Base-by-base conservation (phyloP, 2,329 filamentous ascomycete genomes). In the Capronia americana region DNA sequence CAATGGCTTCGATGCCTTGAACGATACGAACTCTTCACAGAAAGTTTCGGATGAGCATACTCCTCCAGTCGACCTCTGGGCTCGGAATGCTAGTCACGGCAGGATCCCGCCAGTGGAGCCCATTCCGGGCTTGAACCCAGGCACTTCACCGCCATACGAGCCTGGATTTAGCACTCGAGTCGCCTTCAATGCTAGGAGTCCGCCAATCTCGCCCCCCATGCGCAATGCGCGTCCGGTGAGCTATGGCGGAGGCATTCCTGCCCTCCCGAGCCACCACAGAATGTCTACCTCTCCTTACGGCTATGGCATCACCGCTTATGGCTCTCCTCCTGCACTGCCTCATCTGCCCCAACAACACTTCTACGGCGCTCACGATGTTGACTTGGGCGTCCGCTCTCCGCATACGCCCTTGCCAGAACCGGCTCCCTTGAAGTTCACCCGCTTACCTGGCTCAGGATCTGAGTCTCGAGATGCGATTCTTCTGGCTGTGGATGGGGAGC, bases 341-440 rank as follows among this genome's bases (percentile, higher is more conserved):
- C 91, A 93, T 75, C 86, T 92, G 66, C 85, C 88, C 1, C 91
- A 93, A 76, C 79, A 90, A 20, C 91, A 93, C 78, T 94, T 91
- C 77, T 93, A 92, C 75, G 86, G 88, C 53, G 84, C 88, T 0
- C 90, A 91, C 0, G 90, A 93, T 70, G 83, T 93, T 34, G 90
- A 94, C 71, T 82, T 87, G 48, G 80, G 82, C 5, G 74, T 80
- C 80, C 61, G 78, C 81, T 17, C 82, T 81, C 54, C 56, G 12
- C 48, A 56, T 14, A 55, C 57, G 11, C 66, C 57, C 26, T 51
- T 63, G 44, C 56, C 53, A 48, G 50, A 67, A 26, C 66, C 65
- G 1, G 57, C 54, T 57, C 38, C 65, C 6, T 41, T 71, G 20
- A 70, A 68, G 50, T 68, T 70, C 44, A 30, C 50, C 8, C 51